Evolutionary conservation across 306 rosid genomes (phyloP), one percentile per base, ranked within the genome.

Genomic region (Cotoneaster glaucophyllus): DNA sequence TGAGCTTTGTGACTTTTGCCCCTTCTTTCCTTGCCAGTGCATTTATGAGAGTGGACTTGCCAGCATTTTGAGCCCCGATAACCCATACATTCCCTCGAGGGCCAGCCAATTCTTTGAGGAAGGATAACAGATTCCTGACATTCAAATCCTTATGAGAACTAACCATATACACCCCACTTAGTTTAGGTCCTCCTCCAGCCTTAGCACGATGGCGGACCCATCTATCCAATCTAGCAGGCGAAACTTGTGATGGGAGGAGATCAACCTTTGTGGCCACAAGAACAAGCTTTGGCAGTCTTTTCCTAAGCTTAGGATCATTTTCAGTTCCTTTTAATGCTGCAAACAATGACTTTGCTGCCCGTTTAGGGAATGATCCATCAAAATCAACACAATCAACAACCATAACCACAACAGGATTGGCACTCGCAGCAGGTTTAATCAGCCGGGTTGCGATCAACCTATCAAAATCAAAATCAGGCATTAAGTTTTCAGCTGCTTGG

Each of bases 81-180:
- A 94, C 97, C 98, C 98, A 94, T 79, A 94, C 97, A 82, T 88
- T 91, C 63, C 97, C 98, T 8, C 98, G 96, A 70, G 98, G 98
- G 74, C 98, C 98, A 64, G 95, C 89, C 84, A 88, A 86, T 69
- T 82, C 79, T 81, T 91, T 94, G 44, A 94, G 56, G 74, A 86
- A 94, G 48, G 97, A 88, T 78, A 91, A 82, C 84, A 94, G 63
- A 84, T 91, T 94, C 82, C 79, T 90, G 68, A 94, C 73, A 4
- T 97, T 96, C 66, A 94, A 67, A 84, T 94, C 98, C 84, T 91
- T 91, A 17, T 77, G 87, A 44, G 97, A 70, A 78, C 98, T 91
- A 31, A 94, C 98, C 86, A 91, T 10, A 86, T 90, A 90, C 54
- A 94, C 93, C 26, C 91, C 96, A 11, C 87, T 86, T 44, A 91